phyloP scores from a whole-genome alignment of 164 flowering plant genomes.

The Chloranthus sessilifolius region DNA sequence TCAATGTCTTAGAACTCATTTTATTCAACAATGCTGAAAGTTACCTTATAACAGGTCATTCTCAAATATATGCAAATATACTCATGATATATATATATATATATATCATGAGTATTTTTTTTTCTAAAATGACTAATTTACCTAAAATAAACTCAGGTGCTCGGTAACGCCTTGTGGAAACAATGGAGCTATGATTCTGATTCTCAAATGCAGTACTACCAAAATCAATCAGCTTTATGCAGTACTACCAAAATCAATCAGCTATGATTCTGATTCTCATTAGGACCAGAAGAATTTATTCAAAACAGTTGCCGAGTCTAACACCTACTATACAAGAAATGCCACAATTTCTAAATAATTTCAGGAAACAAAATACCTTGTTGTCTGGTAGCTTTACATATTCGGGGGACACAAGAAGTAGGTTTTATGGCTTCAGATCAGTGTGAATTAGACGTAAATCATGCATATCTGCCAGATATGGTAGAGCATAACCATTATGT shows the following conservation, averaged over 20 bases:
- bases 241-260: no score
- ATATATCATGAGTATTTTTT: no score
- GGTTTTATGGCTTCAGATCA: slow-evolving; percentile 84
- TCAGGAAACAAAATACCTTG: slow-evolving; percentile 53
- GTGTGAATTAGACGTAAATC: slow-evolving; percentile 70
- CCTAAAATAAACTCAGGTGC: slow-evolving; percentile 94
- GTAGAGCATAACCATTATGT: slow-evolving; percentile 15
- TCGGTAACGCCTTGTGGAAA: slow-evolving; percentile 84
- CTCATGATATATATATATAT: no score
- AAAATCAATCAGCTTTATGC: slow-evolving; percentile 92
- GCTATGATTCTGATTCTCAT: slow-evolving; percentile 91
- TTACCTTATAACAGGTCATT: no score
- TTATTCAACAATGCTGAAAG: no score
- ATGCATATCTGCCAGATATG: slow-evolving; percentile 65
- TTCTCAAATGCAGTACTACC: slow-evolving; percentile 77
- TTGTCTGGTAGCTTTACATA: slow-evolving; percentile 49
- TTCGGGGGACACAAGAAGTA: slow-evolving; percentile 74
- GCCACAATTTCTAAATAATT: no score
- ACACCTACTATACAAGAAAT: no score
- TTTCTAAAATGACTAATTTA: slow-evolving; percentile 40
- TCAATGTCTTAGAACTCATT: no score
- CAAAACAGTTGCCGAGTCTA: slow-evolving; percentile 20
- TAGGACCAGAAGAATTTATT: slow-evolving; percentile 36
- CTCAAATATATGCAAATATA: no score
- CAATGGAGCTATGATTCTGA: slow-evolving; percentile 65